These are phyloP conservation scores for Schoenoplectus triqueter DNA, from an alignment of 202 grass and related monocot species.

Conservation along the genomic window DNA sequence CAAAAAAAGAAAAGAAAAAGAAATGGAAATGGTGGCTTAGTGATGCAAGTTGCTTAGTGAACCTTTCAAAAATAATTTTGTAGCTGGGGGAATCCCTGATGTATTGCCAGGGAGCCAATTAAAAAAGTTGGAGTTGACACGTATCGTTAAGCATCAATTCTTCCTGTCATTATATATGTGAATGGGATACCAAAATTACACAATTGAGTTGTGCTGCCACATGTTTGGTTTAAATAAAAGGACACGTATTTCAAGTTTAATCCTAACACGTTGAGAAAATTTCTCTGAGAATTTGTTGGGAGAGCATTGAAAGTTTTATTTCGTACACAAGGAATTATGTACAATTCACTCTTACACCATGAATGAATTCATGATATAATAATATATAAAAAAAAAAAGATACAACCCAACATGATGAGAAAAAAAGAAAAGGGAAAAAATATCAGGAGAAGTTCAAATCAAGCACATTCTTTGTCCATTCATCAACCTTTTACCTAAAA, in stretches of 20 bases:
- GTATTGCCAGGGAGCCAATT: not conserved
- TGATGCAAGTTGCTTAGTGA: not conserved
- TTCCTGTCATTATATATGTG: not conserved
- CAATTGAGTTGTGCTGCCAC: not conserved
- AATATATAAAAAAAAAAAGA: not conserved
- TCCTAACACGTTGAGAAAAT: constrained; percentile 1
- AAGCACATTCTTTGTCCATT: constrained; percentile 39
- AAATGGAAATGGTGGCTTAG: not conserved
- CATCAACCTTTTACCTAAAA: constrained; percentile 48
- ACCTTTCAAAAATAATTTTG: not conserved
- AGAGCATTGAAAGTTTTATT: not conserved
- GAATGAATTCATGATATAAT: not conserved
- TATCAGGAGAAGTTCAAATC: constrained; percentile 22
- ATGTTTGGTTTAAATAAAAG: not conserved
- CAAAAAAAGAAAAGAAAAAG: not conserved
- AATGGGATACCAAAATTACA: not conserved
- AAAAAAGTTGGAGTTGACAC: not conserved
- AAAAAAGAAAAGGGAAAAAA: not conserved
- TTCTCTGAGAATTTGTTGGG: not conserved
- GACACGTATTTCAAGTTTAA: not conserved
- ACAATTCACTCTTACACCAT: not conserved
- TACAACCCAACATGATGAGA: not conserved
- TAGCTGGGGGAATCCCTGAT: not conserved
- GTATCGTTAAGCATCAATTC: constrained; percentile 4
- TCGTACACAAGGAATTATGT: not conserved